phyloP scores from a whole-genome alignment of 768 basidiomycete genomes.

The Trichaptum fuscoviolaceum region DNA sequence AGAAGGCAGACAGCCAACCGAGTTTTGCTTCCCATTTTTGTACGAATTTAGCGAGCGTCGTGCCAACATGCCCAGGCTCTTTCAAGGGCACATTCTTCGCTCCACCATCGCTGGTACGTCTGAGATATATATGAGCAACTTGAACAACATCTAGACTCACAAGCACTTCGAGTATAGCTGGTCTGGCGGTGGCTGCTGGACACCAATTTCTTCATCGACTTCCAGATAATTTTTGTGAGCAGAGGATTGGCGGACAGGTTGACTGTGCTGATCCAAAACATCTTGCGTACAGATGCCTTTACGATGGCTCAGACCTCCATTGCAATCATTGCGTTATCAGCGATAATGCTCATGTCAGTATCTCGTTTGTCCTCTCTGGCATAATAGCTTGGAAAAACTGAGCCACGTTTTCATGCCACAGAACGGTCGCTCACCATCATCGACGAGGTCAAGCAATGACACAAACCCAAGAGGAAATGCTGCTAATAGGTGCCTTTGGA shows the following conservation, averaged over 20 bases:
- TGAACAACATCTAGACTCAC: not conserved
- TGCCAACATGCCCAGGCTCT: not conserved
- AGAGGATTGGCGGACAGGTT: not conserved
- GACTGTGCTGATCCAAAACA: not conserved
- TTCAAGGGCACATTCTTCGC: not conserved
- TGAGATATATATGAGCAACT: not conserved
- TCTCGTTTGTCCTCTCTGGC: not conserved
- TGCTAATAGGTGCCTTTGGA: conserved; percentile 66
- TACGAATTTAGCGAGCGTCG: not conserved
- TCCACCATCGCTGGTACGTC: not conserved
- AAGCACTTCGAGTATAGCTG: not conserved
- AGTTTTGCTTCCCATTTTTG: not conserved
- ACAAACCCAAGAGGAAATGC: conserved; percentile 67
- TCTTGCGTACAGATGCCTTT: conserved; percentile 27
- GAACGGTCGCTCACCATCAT: conserved; percentile 65
- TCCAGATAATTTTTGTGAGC: conserved; percentile 1
- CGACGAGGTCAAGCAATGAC: conserved; percentile 56
- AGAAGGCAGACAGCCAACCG: not conserved
- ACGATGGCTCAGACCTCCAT: conserved; percentile 69
- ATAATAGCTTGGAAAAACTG: not conserved
- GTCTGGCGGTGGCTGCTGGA: not conserved
- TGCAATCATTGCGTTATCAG: conserved; percentile 60
- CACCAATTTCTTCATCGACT: not conserved
- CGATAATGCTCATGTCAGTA: conserved; percentile 60
- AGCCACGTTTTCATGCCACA: conserved; percentile 21